Conservation (phyloP, 495 filamentous ascomycete species). For the Aspergillus egyptiacus region DNA sequence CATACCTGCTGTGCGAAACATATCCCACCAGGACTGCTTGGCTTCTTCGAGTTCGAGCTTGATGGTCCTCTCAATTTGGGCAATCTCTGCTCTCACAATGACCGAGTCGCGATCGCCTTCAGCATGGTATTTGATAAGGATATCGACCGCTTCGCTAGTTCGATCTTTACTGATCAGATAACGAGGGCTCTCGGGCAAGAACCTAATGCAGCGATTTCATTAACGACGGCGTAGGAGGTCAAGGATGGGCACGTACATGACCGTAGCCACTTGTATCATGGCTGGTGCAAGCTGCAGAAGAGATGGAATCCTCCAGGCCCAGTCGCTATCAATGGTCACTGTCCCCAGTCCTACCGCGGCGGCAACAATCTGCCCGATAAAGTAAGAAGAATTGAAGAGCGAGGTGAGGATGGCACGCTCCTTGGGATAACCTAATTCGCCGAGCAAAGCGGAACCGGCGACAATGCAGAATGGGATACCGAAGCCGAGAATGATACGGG, state of each 20-base stretch:
- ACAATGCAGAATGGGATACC: constrained; percentile 61
- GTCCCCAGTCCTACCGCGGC: constrained; percentile 55
- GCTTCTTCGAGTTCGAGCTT: constrained; percentile 49
- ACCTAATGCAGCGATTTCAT: constrained; percentile 20
- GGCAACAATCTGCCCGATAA: constrained; percentile 56
- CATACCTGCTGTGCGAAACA: constrained; percentile 51
- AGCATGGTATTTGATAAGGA: constrained; percentile 57
- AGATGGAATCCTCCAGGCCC: constrained; percentile 62
- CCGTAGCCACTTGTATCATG: constrained; percentile 22
- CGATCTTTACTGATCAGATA: constrained; percentile 56
- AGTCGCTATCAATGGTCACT: constrained; percentile 47
- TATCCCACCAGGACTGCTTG: constrained; percentile 49
- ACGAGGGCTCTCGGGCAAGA: constrained; percentile 56
- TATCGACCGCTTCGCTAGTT: constrained; percentile 49
- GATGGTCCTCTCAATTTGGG: constrained; percentile 55
- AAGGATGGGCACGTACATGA: constrained; percentile 35
- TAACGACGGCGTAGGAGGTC: neutral
- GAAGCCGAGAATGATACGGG: constrained; percentile 60
- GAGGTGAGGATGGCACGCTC: constrained; percentile 60
- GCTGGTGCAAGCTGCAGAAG: constrained; percentile 47
- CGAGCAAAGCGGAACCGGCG: constrained; percentile 57
- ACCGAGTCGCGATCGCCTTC: constrained; percentile 48
- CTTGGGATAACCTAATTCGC: constrained; percentile 61
- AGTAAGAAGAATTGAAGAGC: constrained; percentile 62
- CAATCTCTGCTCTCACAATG: constrained; percentile 55